Conservation (phyloP, 75 land plant species). For the Sequoiadendron giganteum region DNA sequence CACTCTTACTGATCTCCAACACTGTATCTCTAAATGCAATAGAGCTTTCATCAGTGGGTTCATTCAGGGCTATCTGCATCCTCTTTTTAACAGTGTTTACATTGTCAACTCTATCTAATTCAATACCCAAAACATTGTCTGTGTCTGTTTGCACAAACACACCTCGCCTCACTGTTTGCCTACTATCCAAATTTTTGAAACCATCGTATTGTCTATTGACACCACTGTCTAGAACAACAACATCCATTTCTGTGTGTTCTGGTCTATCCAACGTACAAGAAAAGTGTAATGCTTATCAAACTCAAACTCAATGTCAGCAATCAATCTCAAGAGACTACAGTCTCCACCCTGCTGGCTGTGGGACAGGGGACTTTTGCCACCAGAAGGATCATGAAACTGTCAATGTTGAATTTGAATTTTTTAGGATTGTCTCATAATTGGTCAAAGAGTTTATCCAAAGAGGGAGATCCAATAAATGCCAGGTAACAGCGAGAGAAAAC, state of each 20-base stretch:
- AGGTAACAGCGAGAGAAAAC: too few species aligned
- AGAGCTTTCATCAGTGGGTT: conserved; percentile 52
- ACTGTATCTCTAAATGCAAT: conserved; percentile 54
- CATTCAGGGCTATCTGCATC: conserved; percentile 48
- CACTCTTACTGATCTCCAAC: conserved; percentile 13
- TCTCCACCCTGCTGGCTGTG: neutral
- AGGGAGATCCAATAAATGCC: too few species aligned
- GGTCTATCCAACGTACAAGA: conserved; percentile 54
- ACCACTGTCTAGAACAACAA: conserved; percentile 33
- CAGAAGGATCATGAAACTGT: neutral
- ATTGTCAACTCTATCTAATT: conserved; percentile 59
- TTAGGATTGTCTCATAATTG: neutral
- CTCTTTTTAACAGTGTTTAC: conserved; percentile 61
- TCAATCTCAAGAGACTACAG: neutral
- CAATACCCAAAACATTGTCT: conserved; percentile 60
- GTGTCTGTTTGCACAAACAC: conserved; percentile 66
- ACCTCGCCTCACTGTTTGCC: conserved; percentile 31
- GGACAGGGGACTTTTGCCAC: neutral
- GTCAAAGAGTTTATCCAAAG: neutral
- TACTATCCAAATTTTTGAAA: conserved; percentile 19
- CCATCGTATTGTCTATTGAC: conserved; percentile 29
- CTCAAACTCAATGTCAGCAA: neutral
- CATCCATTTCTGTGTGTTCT: conserved; percentile 53
- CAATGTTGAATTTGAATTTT: neutral
- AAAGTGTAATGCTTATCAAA: conserved; percentile 2